Evolutionary conservation across 257 asterid species (phyloP).

Genomic region (Salvia splendens): DNA sequence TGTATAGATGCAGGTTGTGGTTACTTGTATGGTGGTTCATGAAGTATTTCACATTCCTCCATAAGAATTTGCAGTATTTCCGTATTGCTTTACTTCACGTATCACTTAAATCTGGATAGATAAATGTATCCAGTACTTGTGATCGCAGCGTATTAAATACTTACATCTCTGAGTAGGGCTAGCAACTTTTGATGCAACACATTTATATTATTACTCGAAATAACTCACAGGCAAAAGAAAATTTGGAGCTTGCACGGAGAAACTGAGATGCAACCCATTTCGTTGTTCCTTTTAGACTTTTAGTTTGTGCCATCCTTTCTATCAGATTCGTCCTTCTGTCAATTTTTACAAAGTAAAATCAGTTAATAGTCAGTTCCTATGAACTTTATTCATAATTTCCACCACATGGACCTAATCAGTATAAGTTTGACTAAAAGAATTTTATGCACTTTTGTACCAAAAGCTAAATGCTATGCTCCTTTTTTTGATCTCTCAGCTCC

Average conservation of each 20-base stretch:
- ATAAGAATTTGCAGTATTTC: not conserved
- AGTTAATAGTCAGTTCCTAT: not conserved
- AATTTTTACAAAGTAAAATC: not conserved
- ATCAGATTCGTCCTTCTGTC: not conserved
- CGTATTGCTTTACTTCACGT: not conserved
- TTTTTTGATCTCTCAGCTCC: not conserved
- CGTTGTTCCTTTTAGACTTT: not conserved
- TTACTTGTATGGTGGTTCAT: not conserved
- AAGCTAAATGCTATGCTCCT: constrained; percentile 1
- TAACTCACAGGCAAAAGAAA: not conserved
- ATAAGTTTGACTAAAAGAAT: not conserved
- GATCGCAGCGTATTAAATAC: not conserved
- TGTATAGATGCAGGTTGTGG: not conserved
- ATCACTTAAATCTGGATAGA: not conserved
- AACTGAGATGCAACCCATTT: too few species aligned
- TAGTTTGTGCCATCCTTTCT: not conserved
- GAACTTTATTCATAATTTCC: not conserved
- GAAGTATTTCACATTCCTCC: not conserved
- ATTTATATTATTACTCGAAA: not conserved
- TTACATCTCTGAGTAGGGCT: not conserved
- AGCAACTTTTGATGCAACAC: not conserved
- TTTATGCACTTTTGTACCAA: not conserved
- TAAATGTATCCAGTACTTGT: not conserved
- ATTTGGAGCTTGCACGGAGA: not conserved
- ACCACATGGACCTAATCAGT: not conserved